Evolutionary conservation across 148 eudicot species (phyloP), one percentile per base, ranked within the genome.

Genomic region (Heliosperma pusillum): DNA sequence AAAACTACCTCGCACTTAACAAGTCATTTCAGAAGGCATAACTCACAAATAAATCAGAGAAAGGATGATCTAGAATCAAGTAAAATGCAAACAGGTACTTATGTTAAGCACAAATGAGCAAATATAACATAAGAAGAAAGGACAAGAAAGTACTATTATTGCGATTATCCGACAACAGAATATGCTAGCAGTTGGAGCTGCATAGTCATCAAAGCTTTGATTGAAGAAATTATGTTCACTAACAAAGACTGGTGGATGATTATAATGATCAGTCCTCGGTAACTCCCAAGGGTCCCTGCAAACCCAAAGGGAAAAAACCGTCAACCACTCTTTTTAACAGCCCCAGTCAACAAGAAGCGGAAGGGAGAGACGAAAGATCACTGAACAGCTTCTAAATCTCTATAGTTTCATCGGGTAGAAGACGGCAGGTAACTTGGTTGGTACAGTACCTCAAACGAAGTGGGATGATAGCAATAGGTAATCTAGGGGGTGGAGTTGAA

Each of bases 281-380:
- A 83, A 77, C 60, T 86, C 91, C 93, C 97, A 91, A 53, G 86
- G 81, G 78, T 87, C 93, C 86, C 97, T 89, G 83, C 42, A 29
- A 75, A 63, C 72, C 63, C 71, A 47, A 33, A 76, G 16, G 9
- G 21, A 44, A 45, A 45, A 26, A 21, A 19, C 24, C 71, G 44
- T 1, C 21, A 42, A 24, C 9, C 13, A 40, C 25, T 63, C 67
- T 26, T 42, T 15, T 25, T 60, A 21, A 15, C 11, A 17, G 42
- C 40, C 25, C 22, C 27, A 67, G 12, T 44, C 55, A 42, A 21
- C 27, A 44, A 67, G 27, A 67, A 36, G 47, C 33, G 36, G 5
- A n/a, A 63, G 42, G 29, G 40, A 36, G 42, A 36, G 42, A 36
- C 40, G n/a, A 5, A 13, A 63, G 12, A 26, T 10, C 36, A 24